phyloP scores from a whole-genome alignment of 2,329 filamentous ascomycete species.

The Neonectria punicea region DNA sequence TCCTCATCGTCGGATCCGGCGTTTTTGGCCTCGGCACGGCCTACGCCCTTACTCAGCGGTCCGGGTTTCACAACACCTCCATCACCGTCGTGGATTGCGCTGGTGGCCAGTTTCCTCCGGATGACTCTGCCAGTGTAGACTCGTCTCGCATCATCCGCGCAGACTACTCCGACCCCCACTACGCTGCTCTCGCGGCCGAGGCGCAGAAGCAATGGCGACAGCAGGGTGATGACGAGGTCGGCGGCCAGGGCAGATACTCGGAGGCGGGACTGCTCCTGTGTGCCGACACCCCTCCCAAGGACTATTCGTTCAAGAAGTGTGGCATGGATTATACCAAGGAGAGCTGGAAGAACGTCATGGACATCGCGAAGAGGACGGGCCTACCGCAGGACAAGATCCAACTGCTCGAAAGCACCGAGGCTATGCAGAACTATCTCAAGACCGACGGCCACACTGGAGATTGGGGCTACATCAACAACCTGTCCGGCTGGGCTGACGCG shows the following conservation, averaged over 20 bases:
- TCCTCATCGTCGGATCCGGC: constrained; percentile 77
- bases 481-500: constrained; percentile 84
- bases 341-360: constrained; percentile 70
- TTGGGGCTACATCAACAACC: constrained; percentile 78
- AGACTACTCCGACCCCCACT: constrained; percentile 85
- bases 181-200: constrained; percentile 76
- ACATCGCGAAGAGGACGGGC: constrained; percentile 55
- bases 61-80: constrained; percentile 61
- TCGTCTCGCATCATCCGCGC: constrained; percentile 71
- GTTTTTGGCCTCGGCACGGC: constrained; percentile 72
- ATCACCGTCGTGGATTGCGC: constrained; percentile 71
- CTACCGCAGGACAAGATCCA: constrained; percentile 53
- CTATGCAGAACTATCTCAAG: constrained; percentile 57
- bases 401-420: constrained; percentile 56
- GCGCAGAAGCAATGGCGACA: constrained; percentile 78
- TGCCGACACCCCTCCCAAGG: constrained; percentile 56
- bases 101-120: constrained; percentile 66
- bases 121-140: constrained; percentile 71
- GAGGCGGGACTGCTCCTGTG: constrained; percentile 76
- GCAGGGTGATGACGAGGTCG: constrained; percentile 64
- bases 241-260: constrained; percentile 73
- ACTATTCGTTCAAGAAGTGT: constrained; percentile 50
- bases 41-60: constrained; percentile 73
- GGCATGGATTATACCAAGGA: constrained; percentile 68
- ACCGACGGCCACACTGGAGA: constrained; percentile 65